Evolutionary conservation across 1,139 yeast species (phyloP), one percentile per base, ranked within the genome.

Genomic region (Pneumocystis canis): DNA sequence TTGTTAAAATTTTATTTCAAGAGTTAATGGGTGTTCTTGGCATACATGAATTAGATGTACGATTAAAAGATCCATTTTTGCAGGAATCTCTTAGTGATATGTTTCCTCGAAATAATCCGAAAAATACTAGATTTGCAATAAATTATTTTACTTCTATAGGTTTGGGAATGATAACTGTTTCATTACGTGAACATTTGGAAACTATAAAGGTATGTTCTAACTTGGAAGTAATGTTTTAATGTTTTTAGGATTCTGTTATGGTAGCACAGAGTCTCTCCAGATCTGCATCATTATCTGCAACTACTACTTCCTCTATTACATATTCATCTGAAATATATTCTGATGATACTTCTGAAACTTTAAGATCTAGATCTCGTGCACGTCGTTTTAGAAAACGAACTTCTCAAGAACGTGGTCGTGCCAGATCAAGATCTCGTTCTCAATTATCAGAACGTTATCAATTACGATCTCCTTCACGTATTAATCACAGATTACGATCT

Each of bases 91-190:
- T 63, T 18, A 64, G 71, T 61, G 67, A 63, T 9, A 65, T 76
- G 75, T 84, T 76, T 76, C 85, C 76, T 5, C 58, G 75, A 71
- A 65, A 71, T 67, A 60, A 73, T 67, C 65, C 74, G 66, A 76
- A 75, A 61, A 88, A 85, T n/a, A 78, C 84, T 64, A 75, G 94
- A 65, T 92, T 89, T 71, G 81, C 95, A 1, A 89, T 90, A 71
- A 92, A 92, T 71, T 92, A 80, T 72, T 92, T 90, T 74, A 90
- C 97, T 0, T 96, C 97, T 1, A 89, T 92, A 68, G 95, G 95
- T 0, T 73, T 90, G 63, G 97, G 97, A 60, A 79, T 80, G 1
- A 72, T 92, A 65, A 90, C 97, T 0, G 96, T 89, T 60, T 80
- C 76, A 11, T 86, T 89, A 95, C 80, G 98, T 73, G 79, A 76